Base-by-base conservation (phyloP, 1,284 basidiomycete genomes). In the Pholiota adiposa region DNA sequence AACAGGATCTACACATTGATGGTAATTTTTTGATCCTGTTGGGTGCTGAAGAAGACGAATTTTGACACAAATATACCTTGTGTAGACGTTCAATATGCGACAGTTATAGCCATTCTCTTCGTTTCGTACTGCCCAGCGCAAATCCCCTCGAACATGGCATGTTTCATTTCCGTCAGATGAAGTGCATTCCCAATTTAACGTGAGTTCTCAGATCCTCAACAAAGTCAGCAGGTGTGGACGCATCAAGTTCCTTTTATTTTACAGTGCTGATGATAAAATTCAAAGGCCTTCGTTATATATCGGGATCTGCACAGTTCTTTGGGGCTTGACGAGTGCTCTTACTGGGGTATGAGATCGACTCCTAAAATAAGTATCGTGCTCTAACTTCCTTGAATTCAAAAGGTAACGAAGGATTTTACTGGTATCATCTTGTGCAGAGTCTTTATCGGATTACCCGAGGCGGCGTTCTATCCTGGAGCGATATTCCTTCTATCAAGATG, bases 81-180 rank as follows among this genome's bases (percentile, higher is more conserved):
- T 33, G 31, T 27, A 88, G 87, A 84, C 63, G 74, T 87, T n/a
- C 81, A 88, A 65, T 88, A 88, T 67, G 77, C 79, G 12, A 83
- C 82, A 0, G 75, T 86, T 8, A 75, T 88, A 12, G 86, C 85
- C 0, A 78, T 87, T 48, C 76, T 88, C 21, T 88, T 83, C 62
- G 85, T 76, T 2, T 83, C 85, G 0, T 87, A 88, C 59, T 81
- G 81, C 44, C 85, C 86, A 0, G 81, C 82, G 7, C 85, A 88
- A 67, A 81, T 89, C 48, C 87, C 86, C 2, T 87, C 85, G 0
- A 88, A 88, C 58, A 88, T 89, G 82, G 85, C 83, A 58, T 43
- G 44, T 59, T 27, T 36, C 21, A 36, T n/a, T 38, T 16, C 4
- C 18, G 11, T 25, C n/a, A 49, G 34, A 34, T 54, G 16, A 3